Evolutionary conservation across 768 basidiomycete genomes (phyloP).

Genomic region (Agaricus sinodeliciosus): DNA sequence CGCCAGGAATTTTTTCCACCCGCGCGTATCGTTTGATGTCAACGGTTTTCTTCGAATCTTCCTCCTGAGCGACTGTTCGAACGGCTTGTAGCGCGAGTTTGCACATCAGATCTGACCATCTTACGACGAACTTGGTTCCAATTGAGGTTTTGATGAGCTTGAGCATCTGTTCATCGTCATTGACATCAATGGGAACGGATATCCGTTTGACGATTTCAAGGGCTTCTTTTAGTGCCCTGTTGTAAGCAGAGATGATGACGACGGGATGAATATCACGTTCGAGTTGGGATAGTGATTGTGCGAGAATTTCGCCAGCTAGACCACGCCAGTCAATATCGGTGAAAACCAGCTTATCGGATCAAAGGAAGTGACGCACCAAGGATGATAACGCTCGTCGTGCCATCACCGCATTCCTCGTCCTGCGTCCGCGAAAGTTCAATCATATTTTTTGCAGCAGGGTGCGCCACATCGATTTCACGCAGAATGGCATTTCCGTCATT

Average conservation of each 20-base stretch:
- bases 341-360: not conserved
- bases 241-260: constrained; percentile 97
- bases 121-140: constrained; percentile 94
- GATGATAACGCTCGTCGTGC: constrained; percentile 97
- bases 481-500: constrained; percentile 99
- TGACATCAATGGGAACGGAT: constrained; percentile 84
- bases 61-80: constrained; percentile 68
- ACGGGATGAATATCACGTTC: constrained; percentile 98
- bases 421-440: constrained; percentile 97
- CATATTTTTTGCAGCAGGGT: constrained; percentile 99
- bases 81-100: constrained; percentile 89
- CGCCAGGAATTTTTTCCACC: constrained; percentile 96
- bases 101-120: constrained; percentile 99
- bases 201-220: constrained; percentile 84
- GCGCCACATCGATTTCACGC: constrained; percentile 97
- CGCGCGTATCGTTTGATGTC: constrained; percentile 98
- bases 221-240: constrained; percentile 90
- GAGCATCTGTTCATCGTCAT: constrained; percentile 87
- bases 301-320: constrained; percentile 90
- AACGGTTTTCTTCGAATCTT: constrained; percentile 76
- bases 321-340: not conserved
- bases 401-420: constrained; percentile 98
- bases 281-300: constrained; percentile 86
- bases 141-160: constrained; percentile 97
- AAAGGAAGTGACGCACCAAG: constrained; percentile 51